A percentile compares a stretch with the other conserved stretches of the same genome.
These are phyloP conservation scores for Papilionanthe hybrid DNA, from an alignment of 116 monocot genomes.

Conservation along the genomic window DNA sequence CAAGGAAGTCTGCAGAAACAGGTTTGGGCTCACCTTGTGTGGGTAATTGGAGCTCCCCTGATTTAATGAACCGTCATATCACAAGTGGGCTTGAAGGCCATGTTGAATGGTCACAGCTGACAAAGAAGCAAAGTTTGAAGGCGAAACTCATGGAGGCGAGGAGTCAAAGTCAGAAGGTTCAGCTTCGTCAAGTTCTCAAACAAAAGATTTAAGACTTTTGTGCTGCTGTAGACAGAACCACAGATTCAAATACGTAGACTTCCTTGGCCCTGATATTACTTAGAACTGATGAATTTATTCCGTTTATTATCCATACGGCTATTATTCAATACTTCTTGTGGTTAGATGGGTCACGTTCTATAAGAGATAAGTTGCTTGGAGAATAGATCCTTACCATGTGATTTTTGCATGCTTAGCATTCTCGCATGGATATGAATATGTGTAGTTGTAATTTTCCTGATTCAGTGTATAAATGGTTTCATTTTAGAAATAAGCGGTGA, in stretches of 20 bases:
- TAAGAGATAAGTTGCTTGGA: not conserved
- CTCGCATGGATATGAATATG: no score
- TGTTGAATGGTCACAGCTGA: slow-evolving; percentile 62
- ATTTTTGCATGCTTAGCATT: not conserved
- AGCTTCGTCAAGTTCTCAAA: slow-evolving; percentile 75
- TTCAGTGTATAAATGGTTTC: not conserved
- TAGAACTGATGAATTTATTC: not conserved
- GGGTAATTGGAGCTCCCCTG: slow-evolving; percentile 68
- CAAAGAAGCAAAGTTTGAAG: slow-evolving; percentile 75
- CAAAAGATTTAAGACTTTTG: slow-evolving; percentile 52
- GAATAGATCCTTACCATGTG: not conserved
- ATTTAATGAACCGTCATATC: slow-evolving; percentile 46
- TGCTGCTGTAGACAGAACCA: not conserved
- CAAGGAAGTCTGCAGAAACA: slow-evolving; percentile 29
- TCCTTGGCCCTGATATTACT: not conserved
- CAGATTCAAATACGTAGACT: not conserved
- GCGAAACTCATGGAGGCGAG: slow-evolving; percentile 80
- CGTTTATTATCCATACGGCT: not conserved
- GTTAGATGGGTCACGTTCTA: not conserved
- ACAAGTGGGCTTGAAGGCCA: slow-evolving; percentile 57
- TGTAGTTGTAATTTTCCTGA: not conserved
- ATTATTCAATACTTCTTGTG: no score
- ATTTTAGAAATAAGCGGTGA: not conserved
- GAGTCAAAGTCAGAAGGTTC: slow-evolving; percentile 69
- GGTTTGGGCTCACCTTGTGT: slow-evolving; percentile 42